These are phyloP conservation scores for Fusarium nelsonii DNA, from an alignment of 2,329 filamentous ascomycete genomes.

Conservation along the genomic window DNA sequence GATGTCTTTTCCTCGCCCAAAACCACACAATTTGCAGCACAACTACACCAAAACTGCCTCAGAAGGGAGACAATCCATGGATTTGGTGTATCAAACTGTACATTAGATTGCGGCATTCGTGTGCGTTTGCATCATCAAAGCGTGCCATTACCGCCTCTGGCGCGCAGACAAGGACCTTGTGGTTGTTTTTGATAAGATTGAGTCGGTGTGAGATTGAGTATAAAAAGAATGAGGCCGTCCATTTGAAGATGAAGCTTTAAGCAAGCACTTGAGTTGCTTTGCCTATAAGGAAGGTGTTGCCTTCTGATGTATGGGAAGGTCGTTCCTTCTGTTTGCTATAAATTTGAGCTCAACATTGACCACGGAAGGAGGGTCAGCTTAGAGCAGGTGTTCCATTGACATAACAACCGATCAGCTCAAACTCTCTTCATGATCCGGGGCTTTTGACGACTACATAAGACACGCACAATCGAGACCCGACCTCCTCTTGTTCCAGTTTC, in stretches of 20 bases:
- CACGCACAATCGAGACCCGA: background rate
- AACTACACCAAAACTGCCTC: conserved; percentile 6
- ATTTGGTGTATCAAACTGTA: conserved; percentile 1
- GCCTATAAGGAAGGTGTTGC: background rate
- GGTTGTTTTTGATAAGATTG: conserved; percentile 12
- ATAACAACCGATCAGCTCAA: background rate
- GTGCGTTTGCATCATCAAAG: conserved; percentile 26
- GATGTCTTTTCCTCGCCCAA: conserved; percentile 39
- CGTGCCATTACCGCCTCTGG: conserved; percentile 13
- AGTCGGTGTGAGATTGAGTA: conserved; percentile 29
- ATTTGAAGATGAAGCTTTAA: background rate
- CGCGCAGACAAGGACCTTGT: background rate
- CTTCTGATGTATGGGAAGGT: background rate
- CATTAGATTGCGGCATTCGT: conserved; percentile 8
- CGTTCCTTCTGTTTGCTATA: background rate
- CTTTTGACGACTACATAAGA: background rate
- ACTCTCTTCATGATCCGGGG: background rate
- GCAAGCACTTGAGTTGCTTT: conserved; percentile 6
- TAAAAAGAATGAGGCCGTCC: conserved; percentile 38
- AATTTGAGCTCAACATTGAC: conserved; percentile 1
- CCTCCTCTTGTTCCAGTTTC: conserved; percentile 16
- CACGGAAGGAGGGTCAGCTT: background rate
- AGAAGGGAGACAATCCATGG: conserved; percentile 5
- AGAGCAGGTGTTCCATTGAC: background rate
- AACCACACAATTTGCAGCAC: conserved; percentile 19